Evolutionary conservation across 305 asterid genomes (phyloP).

Genomic region (Solanum chacoense): DNA sequence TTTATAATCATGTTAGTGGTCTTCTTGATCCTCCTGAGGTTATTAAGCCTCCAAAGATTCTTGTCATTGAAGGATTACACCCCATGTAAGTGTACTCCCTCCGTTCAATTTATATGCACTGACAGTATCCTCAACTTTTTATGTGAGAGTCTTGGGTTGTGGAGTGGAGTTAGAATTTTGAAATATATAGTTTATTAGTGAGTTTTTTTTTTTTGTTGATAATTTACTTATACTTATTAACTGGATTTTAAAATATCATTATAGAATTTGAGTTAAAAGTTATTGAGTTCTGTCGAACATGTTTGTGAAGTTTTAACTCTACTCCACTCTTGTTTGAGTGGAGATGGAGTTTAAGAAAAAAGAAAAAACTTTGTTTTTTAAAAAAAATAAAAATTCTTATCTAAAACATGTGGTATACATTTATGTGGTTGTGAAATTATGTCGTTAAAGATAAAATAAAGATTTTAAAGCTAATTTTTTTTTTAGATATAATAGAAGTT

Average conservation of each 20-base stretch:
- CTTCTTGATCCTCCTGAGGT: slow-evolving; percentile 84
- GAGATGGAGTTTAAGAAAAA: neutral
- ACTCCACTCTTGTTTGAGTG: neutral
- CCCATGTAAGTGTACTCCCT: slow-evolving; percentile 72
- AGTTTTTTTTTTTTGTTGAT: neutral
- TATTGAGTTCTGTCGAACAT: neutral
- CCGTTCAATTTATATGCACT: neutral
- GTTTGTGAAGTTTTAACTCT: neutral
- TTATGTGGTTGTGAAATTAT: neutral
- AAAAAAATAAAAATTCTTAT: neutral
- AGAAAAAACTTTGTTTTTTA: neutral
- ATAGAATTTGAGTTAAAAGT: neutral
- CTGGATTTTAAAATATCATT: neutral
- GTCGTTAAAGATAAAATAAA: neutral
- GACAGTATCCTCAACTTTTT: neutral
- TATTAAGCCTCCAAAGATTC: slow-evolving; percentile 88
- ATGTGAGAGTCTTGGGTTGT: neutral
- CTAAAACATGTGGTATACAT: neutral
- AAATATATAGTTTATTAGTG: no score
- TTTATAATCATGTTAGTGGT: slow-evolving; percentile 84
- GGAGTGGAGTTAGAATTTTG: neutral
- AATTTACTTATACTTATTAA: neutral
- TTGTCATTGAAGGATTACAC: slow-evolving; percentile 94
- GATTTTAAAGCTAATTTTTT: neutral
- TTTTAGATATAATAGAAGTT: neutral